Evolutionary conservation across 108 stramenopile species (phyloP).

Genomic region (Discostella pseudostelligera): DNA sequence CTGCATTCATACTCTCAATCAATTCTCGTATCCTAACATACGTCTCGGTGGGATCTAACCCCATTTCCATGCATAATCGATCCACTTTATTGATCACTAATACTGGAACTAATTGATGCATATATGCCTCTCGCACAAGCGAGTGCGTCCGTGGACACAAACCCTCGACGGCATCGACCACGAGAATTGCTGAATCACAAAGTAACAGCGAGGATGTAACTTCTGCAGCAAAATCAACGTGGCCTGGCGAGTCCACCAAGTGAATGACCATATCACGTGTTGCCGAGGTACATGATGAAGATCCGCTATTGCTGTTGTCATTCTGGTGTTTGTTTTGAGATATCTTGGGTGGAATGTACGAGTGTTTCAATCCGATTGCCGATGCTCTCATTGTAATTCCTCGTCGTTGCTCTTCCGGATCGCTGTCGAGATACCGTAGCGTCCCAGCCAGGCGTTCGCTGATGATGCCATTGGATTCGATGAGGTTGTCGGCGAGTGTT

Average conservation of each 20-base stretch:
- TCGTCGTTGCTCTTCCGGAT: slow-evolving; percentile 92
- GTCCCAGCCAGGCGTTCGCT: slow-evolving; percentile 83
- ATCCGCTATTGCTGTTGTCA: neutral
- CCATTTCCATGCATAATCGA: slow-evolving; percentile 78
- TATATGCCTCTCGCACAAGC: slow-evolving; percentile 90
- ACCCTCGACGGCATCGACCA: slow-evolving; percentile 97
- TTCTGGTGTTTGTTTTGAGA: slow-evolving; percentile 10
- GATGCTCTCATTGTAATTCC: slow-evolving; percentile 97
- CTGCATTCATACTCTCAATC: slow-evolving; percentile 95
- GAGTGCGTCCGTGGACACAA: slow-evolving; percentile 95
- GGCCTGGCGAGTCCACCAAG: slow-evolving; percentile 96
- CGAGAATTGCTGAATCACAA: slow-evolving; percentile 92
- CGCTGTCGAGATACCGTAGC: slow-evolving; percentile 80
- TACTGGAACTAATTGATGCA: slow-evolving; percentile 84
- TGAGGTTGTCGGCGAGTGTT: slow-evolving; percentile 93
- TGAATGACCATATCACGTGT: slow-evolving; percentile 79
- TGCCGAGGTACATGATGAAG: neutral
- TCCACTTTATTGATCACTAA: slow-evolving; percentile 95
- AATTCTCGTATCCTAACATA: slow-evolving; percentile 86
- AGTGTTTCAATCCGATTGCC: slow-evolving; percentile 86
- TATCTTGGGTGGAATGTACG: slow-evolving; percentile 32
- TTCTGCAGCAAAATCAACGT: slow-evolving; percentile 96
- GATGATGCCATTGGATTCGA: slow-evolving; percentile 87
- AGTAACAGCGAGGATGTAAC: slow-evolving; percentile 91
- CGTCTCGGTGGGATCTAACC: slow-evolving; percentile 82